Percentiles rank a stretch among this genome's conserved stretches.
phyloP scores from a whole-genome alignment of 2,329 filamentous ascomycete genomes.

The Scedosporium boydii region DNA sequence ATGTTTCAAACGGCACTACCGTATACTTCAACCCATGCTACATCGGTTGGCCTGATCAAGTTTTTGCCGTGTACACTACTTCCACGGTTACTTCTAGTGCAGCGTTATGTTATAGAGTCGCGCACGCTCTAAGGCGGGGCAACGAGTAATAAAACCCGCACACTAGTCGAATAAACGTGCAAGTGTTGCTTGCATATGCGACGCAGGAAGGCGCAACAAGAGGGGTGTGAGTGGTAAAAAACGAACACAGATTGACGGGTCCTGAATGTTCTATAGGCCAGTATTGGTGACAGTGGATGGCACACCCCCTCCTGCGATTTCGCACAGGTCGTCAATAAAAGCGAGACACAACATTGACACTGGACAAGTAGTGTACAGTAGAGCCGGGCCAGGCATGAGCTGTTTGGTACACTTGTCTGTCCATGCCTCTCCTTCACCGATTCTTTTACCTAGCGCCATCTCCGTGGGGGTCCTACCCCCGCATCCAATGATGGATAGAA shows the following conservation, averaged over 20 bases:
- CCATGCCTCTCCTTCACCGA: neutral
- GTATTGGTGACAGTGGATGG: neutral
- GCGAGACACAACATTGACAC: neutral
- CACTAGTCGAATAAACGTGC: neutral
- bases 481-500: neutral
- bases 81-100: neutral
- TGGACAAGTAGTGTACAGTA: neutral
- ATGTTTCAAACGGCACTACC: too few species aligned
- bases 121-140: neutral
- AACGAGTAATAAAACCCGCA: neutral
- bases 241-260: neutral
- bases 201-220: neutral
- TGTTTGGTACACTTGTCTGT: too few species aligned
- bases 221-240: neutral
- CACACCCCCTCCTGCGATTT: neutral
- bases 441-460: neutral
- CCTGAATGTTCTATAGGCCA: neutral
- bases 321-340: neutral
- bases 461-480: neutral
- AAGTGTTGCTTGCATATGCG: slow-evolving; percentile 1
- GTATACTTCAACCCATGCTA: neutral
- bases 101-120: neutral
- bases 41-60: neutral
- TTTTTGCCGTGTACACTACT: too few species aligned
- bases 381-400: too few species aligned